phyloP scores from a whole-genome alignment of 2,329 filamentous ascomycete genomes.

The Xylariaceae sp. region DNA sequence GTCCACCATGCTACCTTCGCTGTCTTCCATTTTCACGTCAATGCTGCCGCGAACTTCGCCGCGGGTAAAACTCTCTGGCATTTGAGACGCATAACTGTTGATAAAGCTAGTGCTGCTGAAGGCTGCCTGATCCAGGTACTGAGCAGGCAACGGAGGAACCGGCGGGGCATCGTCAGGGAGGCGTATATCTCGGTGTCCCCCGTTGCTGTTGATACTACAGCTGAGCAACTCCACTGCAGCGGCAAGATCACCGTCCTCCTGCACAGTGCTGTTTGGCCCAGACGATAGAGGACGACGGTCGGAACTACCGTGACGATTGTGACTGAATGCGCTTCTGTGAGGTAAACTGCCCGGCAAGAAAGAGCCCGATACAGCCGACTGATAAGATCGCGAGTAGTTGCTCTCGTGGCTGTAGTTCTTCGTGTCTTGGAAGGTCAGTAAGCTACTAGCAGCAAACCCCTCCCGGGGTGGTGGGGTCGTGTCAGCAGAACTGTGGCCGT shows the following conservation, averaged over 20 bases:
- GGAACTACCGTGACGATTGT: conserved; percentile 70
- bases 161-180: conserved; percentile 74
- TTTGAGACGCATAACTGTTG: conserved; percentile 57
- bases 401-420: conserved; percentile 58
- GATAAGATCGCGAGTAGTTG: conserved; percentile 72
- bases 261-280: conserved; percentile 67
- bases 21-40: conserved; percentile 66
- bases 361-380: conserved; percentile 60
- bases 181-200: conserved; percentile 59
- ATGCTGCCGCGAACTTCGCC: conserved; percentile 49
- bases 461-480: conserved; percentile 89
- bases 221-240: conserved; percentile 86
- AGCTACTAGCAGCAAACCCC: conserved; percentile 51
- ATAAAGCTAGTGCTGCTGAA: conserved; percentile 60
- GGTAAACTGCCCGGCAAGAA: conserved; percentile 51
- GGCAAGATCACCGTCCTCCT: conserved; percentile 82
- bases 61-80: conserved; percentile 62
- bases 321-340: conserved; percentile 45
- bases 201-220: conserved; percentile 81
- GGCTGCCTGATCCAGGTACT: conserved; percentile 63
- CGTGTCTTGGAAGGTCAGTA: conserved; percentile 43
- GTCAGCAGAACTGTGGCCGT: conserved; percentile 78
- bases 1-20: conserved; percentile 58
- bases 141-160: conserved; percentile 79
- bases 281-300: conserved; percentile 76